phyloP scores from a whole-genome alignment of 2,329 filamentous ascomycete genomes.

The Mycocentrospora acerina region DNA sequence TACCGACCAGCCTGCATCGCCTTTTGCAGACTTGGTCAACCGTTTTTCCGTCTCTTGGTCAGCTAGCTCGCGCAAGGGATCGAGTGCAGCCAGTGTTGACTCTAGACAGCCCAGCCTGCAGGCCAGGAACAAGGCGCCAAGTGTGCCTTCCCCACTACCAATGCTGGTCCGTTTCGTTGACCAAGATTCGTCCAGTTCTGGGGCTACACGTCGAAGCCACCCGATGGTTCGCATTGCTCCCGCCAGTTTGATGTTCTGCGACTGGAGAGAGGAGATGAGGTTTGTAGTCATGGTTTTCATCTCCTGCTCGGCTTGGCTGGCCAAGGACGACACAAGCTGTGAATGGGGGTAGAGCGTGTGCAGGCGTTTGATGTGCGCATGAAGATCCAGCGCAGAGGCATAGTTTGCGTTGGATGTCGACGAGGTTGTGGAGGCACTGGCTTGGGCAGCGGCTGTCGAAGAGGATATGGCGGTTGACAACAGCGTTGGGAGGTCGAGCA shows the following conservation, averaged over 20 bases:
- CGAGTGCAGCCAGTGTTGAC: slow-evolving; percentile 76
- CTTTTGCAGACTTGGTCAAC: slow-evolving; percentile 24
- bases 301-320: slow-evolving; percentile 75
- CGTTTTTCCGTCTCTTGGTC: slow-evolving; percentile 73
- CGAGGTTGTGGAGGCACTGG: slow-evolving; percentile 26
- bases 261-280: slow-evolving; percentile 74
- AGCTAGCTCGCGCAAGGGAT: slow-evolving; percentile 82
- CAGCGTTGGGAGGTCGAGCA: slow-evolving; percentile 84
- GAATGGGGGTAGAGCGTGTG: slow-evolving; percentile 81
- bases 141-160: slow-evolving; percentile 59
- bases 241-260: slow-evolving; percentile 80
- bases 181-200: slow-evolving; percentile 65
- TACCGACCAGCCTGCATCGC: slow-evolving; percentile 59
- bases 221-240: slow-evolving; percentile 87
- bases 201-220: slow-evolving; percentile 84
- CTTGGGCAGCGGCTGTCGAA: slow-evolving; percentile 54
- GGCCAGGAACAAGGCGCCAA: slow-evolving; percentile 83
- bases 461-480: slow-evolving; percentile 75
- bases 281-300: slow-evolving; percentile 88
- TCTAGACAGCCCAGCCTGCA: slow-evolving; percentile 81
- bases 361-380: slow-evolving; percentile 88
- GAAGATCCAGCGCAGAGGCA: slow-evolving; percentile 84
- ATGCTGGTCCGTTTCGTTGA: slow-evolving; percentile 30
- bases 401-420: slow-evolving; percentile 66
- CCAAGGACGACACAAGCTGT: slow-evolving; percentile 70